Evolutionary conservation across 306 rosid genomes (phyloP), one percentile per base, ranked within the genome.

Genomic region (Cicer judaicum): DNA sequence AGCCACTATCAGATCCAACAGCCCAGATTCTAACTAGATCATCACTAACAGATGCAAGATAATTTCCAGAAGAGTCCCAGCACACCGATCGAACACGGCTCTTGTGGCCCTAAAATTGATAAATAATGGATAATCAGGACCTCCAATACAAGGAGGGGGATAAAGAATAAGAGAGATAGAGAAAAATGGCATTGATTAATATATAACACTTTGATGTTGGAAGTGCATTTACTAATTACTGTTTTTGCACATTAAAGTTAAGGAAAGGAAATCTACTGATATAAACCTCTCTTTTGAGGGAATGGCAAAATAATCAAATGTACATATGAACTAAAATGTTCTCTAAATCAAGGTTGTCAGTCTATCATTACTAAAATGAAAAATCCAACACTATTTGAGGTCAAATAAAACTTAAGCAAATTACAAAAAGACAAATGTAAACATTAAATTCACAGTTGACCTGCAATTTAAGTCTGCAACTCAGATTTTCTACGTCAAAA

Each of bases 21-120:
- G 48, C 61, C 97, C 96, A 91, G 42, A 93, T 82, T 81, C 80
- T 84, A 14, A 86, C 88, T 81, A 81, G 15, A 69, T 88, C 89
- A 54, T 87, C 88, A 54, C 97, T 88, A 60, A 89, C 84, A 44
- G 98, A 91, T 36, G 98, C 94, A 18, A 93, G 57, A 83, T 78
- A 84, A 41, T 87, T 84, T 3, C 97, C 98, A 14, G 88, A 74
- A 21, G 80, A 64, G 76, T 93, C 87, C 97, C 98, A 93, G 83
- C 96, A 86, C 57, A 89, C 84, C 2, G 89, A 85, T 38, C 72
- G 91, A 72, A 93, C 84, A 50, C 0, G 5, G 49, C 34, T 81
- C n/a, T 82, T 79, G 76, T 90, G 98, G 72, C 95, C 98, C 98
- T 93, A 76, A 52, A 68, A 79, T 48, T 61, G 75, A 56, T 54